A percentile compares a stretch with the other conserved stretches of the same genome.
Evolutionary conservation across 495 filamentous ascomycete species (phyloP).

Genomic region (Aeminium ludgeri): DNA sequence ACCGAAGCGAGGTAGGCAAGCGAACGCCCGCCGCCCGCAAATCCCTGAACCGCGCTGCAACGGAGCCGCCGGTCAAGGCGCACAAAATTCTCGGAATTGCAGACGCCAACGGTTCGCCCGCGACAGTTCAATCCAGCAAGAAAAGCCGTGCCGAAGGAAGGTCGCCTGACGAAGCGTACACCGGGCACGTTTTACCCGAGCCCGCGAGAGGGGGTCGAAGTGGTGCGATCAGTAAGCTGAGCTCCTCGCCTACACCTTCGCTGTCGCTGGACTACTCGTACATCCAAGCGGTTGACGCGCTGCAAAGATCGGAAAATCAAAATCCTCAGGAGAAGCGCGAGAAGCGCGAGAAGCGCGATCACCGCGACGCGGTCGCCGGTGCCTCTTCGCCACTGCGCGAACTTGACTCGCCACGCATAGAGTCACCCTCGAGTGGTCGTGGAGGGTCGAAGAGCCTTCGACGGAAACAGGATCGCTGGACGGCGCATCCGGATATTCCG

Average conservation of each 20-base stretch:
- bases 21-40: constrained; percentile 1
- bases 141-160: not conserved
- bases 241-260: constrained; percentile 2
- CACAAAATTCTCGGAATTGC: constrained; percentile 22
- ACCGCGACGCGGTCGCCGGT: not conserved
- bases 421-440: not conserved
- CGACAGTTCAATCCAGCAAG: not conserved
- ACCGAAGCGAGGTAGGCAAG: constrained; percentile 7
- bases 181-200: too few relatives aligned
- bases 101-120: not conserved
- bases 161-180: too few relatives aligned
- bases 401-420: not conserved
- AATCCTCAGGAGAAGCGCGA: constrained; percentile 2
- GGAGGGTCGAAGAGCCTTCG: constrained; percentile 4
- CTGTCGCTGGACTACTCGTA: constrained; percentile 16
- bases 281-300: constrained; percentile 11
- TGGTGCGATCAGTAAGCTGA: not conserved
- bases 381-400: not conserved
- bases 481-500: constrained; percentile 21
- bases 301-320: constrained; percentile 6
- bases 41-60: constrained; percentile 7
- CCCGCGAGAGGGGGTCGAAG: too few relatives aligned
- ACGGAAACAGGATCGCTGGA: constrained; percentile 3
- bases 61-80: constrained; percentile 20
- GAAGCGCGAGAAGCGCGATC: not conserved